phyloP scores from a whole-genome alignment of 2,329 filamentous ascomycete genomes.

The Celoporthe dispersa region DNA sequence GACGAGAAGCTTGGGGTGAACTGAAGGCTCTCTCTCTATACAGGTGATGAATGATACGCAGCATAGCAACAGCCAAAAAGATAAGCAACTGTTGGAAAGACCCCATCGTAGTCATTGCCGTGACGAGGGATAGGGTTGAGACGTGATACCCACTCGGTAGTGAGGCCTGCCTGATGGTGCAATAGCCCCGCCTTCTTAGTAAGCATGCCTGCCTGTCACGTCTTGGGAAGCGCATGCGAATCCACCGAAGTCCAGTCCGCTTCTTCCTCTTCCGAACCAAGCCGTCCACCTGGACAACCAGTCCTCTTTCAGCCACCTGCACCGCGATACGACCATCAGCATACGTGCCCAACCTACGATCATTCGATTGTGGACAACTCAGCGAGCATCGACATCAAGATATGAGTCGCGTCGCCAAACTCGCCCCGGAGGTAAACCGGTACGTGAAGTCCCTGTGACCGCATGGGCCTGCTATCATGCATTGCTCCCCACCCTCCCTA shows the following conservation, averaged over 20 bases:
- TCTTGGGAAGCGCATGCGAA: background rate
- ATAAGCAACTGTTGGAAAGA: background rate
- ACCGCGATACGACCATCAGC: conserved; percentile 13
- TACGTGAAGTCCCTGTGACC: conserved; percentile 52
- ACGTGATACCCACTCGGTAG: background rate
- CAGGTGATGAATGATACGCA: too few species aligned
- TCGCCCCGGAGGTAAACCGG: conserved; percentile 99
- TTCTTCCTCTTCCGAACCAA: conserved; percentile 26
- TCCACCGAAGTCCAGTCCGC: conserved; percentile 20
- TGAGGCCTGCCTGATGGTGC: background rate
- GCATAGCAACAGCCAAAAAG: too few species aligned
- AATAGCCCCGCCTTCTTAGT: conserved; percentile 1
- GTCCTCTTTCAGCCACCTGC: conserved; percentile 13
- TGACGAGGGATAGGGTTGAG: background rate
- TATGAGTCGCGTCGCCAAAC: conserved; percentile 96
- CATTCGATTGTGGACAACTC: conserved; percentile 26
- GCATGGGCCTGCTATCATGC: conserved; percentile 13
- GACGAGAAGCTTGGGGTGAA: conserved; percentile 5
- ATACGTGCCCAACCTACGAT: conserved; percentile 18
- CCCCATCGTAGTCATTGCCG: background rate
- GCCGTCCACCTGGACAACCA: conserved; percentile 26
- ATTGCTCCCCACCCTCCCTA: conserved; percentile 12
- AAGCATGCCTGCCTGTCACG: background rate
- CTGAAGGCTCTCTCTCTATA: background rate
- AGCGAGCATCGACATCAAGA: conserved; percentile 58